Base-by-base conservation (phyloP, 2,329 filamentous ascomycete genomes). In the Colletotrichum musicola region DNA sequence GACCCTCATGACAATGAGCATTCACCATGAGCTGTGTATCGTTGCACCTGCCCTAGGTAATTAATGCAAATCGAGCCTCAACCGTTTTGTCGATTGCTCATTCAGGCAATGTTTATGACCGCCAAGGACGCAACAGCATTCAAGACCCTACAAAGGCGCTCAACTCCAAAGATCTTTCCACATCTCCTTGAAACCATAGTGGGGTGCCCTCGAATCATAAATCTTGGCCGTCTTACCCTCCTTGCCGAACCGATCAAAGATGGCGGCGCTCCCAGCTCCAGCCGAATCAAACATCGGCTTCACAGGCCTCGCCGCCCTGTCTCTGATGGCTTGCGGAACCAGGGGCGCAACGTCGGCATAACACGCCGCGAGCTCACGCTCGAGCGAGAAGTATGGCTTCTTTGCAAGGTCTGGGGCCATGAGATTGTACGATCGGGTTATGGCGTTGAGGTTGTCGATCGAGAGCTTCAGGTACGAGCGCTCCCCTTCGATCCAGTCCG, bases 381-480 rank as follows among this genome's bases (percentile, higher is more conserved):
- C 89, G 7, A 98, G 88, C 2, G 86, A 90, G 76, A 94, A 94
- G 79, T 98, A 98, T 0, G 95, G 93, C 79, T 97, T 97, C 81
- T 96, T 97, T 2, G 95, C 95, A 1, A 97, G 85, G 62, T 94
- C 91, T 0, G 96, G 96, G 0, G 96, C 95, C 90, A 97, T 95
- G 3, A 98, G 88, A 74, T 98, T 98, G 83, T 99, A 99, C 14
- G 93, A 93, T 27, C 96, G 89, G 7, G 94, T 92, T 56, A 97
- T 85, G 35, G 82, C 80, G 79, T 98, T 98, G 64, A 98, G 88
- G 64, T 93, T 89, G 54, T 88, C 86, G 72, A 99, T 87, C 5
- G 93, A 89, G 5, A 96, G 86, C 46, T 87, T 88, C 77, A 95
- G 89, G 80, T 97, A 98, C 6, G 90, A 84, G 4, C 82, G 81